These are phyloP conservation scores for Neodidymelliopsis sp. DNA, from an alignment of 2,329 filamentous ascomycete species.

Conservation along the genomic window DNA sequence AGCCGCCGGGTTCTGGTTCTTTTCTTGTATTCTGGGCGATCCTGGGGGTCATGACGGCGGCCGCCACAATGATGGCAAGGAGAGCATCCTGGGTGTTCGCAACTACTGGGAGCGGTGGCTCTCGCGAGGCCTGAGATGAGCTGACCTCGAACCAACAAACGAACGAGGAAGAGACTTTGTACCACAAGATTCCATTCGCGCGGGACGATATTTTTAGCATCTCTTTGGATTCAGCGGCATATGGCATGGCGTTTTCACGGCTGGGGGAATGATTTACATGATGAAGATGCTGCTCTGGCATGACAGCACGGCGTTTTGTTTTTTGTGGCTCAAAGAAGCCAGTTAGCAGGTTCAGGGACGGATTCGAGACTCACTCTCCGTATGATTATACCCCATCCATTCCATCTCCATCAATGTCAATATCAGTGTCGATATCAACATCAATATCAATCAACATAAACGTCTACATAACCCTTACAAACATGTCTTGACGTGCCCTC, in stretches of 20 bases:
- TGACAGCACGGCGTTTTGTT: constrained; percentile 32
- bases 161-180: neutral
- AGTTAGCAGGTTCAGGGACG: constrained; percentile 1
- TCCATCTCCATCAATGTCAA: constrained; percentile 2
- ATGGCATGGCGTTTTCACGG: constrained; percentile 25
- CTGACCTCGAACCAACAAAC: neutral
- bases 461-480: too few relatives aligned
- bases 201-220: constrained; percentile 8
- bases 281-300: constrained; percentile 22
- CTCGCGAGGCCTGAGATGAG: constrained; percentile 44
- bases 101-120: constrained; percentile 69
- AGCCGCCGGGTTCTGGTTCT: constrained; percentile 68
- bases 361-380: constrained; percentile 11
- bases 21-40: constrained; percentile 67
- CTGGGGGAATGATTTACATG: constrained; percentile 12
- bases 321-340: neutral
- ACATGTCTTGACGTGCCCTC: too few relatives aligned
- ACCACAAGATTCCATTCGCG: neutral
- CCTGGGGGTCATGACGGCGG: constrained; percentile 64
- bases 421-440: neutral
- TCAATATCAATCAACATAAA: too few relatives aligned
- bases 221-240: constrained; percentile 29
- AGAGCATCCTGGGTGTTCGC: constrained; percentile 65
- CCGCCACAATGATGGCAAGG: constrained; percentile 64
- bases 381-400: constrained; percentile 36